Conservation (phyloP, 345 rosid genomes). For the Laguncularia racemosa region DNA sequence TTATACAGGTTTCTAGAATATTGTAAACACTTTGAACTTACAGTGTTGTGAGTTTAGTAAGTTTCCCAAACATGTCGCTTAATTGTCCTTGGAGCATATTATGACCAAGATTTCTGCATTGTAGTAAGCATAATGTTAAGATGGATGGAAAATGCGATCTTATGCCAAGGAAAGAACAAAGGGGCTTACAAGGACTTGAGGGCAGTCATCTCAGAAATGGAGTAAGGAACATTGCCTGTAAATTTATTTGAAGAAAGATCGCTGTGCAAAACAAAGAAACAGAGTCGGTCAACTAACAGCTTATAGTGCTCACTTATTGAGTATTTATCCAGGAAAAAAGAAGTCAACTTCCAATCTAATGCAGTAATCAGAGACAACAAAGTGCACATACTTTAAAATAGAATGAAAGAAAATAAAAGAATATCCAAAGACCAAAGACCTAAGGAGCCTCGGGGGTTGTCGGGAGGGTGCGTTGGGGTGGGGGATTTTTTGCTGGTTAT, state of each 20-base stretch:
- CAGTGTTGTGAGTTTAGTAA: conserved; percentile 57
- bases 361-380: no score
- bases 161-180: background rate
- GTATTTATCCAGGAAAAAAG: background rate
- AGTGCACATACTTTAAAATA: no score
- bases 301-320: background rate
- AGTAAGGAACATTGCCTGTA: conserved; percentile 77
- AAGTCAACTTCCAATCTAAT: no score
- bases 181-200: conserved; percentile 53
- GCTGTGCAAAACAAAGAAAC: conserved; percentile 30
- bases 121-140: conserved; percentile 12
- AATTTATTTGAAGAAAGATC: conserved; percentile 74
- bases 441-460: no score
- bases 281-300: background rate
- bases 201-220: conserved; percentile 71
- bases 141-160: background rate
- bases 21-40: conserved; percentile 25
- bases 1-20: background rate
- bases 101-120: conserved; percentile 53
- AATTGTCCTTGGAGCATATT: conserved; percentile 74
- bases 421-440: no score
- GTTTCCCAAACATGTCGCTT: conserved; percentile 79
- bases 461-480: no score
- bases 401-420: no score
- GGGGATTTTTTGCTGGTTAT: no score